These are phyloP conservation scores for Diaporthe citri DNA, from an alignment of 2,329 filamentous ascomycete species.

Conservation along the genomic window DNA sequence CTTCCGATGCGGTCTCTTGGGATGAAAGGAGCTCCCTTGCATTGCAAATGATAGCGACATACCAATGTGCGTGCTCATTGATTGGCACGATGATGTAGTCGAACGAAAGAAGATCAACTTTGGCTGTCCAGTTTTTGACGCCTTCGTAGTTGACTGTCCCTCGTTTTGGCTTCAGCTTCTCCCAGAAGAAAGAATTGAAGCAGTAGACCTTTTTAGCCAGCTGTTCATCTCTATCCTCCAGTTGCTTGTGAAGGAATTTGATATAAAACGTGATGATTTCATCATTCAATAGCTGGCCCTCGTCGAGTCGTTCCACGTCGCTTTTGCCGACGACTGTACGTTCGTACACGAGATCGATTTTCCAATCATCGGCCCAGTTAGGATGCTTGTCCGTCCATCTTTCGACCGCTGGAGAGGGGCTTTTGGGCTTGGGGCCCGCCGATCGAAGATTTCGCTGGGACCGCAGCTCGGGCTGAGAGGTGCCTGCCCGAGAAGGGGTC, in stretches of 20 bases:
- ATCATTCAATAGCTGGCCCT: conserved; percentile 91
- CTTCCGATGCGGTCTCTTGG: not conserved
- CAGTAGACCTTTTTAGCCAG: conserved; percentile 79
- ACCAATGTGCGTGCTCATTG: conserved; percentile 92
- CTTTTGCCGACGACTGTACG: conserved; percentile 75
- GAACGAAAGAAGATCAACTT: conserved; percentile 84
- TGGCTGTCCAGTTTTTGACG: conserved; percentile 89
- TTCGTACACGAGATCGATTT: conserved; percentile 72
- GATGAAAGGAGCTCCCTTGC: conserved; percentile 70
- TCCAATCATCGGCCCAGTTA: conserved; percentile 66
- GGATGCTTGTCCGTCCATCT: conserved; percentile 65
- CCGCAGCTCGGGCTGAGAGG: conserved; percentile 34
- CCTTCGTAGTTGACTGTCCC: conserved; percentile 83
- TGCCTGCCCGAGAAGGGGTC: not conserved
- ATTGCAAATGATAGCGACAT: conserved; percentile 95
- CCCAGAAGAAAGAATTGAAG: conserved; percentile 94
- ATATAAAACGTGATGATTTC: conserved; percentile 92
- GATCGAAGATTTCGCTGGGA: conserved; percentile 40
- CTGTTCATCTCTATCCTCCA: conserved; percentile 67
- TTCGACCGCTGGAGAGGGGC: conserved; percentile 42
- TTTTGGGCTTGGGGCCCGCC: conserved; percentile 6
- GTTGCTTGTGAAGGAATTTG: conserved; percentile 74
- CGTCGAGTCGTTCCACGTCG: conserved; percentile 84
- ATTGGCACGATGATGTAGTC: conserved; percentile 94
- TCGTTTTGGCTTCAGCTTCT: conserved; percentile 74